Evolutionary conservation across 2,329 filamentous ascomycete genomes (phyloP), one percentile per base, ranked within the genome.

Genomic region (Rutstroemia sp.): DNA sequence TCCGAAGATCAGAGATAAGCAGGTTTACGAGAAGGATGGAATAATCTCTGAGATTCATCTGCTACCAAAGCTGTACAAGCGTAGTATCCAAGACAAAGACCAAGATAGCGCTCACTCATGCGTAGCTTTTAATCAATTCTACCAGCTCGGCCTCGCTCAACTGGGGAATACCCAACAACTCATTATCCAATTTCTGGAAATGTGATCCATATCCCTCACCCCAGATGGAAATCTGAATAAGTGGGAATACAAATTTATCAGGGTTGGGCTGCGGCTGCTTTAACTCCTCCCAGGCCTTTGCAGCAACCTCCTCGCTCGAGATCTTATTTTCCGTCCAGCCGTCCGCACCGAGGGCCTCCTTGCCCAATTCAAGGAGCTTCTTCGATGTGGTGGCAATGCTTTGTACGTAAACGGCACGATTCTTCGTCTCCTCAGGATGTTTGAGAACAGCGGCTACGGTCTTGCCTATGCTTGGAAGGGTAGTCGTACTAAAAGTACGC

Each of bases 91-190:
- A 34, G 4, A 12, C 30, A 34, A 34, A 34, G 4, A 12, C 30
- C 14, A 34, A 34, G 30, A 34, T 9, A 9, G 10, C 10, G 9
- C 30, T 34, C 30, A 41, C 30, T 34, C 30, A 41, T 41, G 44
- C 51, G 10, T 38, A n/a, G 25, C 44, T 54, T 14, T 19, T 48
- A 5, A 54, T 39, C 30, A 63, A 49, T 37, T 56, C 55, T 58
- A 70, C 63, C 7, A 79, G 51, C 14, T 75, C 71, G 25, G 69
- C 69, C 14, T 76, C 70, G 0, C 66, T 71, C 55, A 85, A 88
- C 87, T 88, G 60, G 89, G 87, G 63, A 86, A 87, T 30, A 86
- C 79, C 73, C 79, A 78, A 2, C 84, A 82, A 56, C 76, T 83
- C 65, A 89, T 79, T 61, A 58, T 76, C 73, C 44, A 67, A 68